Conservation (phyloP, 768 basidiomycete genomes). For the Lactarius vividus region DNA sequence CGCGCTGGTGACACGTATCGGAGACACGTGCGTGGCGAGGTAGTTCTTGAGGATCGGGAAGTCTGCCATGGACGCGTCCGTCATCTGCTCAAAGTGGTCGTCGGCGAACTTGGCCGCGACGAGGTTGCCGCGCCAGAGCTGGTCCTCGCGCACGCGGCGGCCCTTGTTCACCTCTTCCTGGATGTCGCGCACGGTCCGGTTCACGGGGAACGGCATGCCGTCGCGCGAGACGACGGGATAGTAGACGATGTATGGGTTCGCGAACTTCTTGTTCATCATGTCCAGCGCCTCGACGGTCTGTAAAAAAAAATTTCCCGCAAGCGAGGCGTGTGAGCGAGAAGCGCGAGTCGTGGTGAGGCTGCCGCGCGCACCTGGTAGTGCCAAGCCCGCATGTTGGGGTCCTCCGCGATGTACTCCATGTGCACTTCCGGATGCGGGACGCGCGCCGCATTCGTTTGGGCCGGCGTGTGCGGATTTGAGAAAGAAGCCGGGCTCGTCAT, state of each 20-base stretch:
- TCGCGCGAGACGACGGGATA: conserved; percentile 75
- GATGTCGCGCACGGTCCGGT: conserved; percentile 72
- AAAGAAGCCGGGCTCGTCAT: conserved; percentile 59
- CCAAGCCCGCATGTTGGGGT: conserved; percentile 66
- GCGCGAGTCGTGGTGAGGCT: conserved; percentile 4
- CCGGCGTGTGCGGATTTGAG: conserved; percentile 25
- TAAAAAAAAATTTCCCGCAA: background rate
- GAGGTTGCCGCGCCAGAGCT: conserved; percentile 79
- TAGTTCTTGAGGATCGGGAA: conserved; percentile 82
- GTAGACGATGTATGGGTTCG: conserved; percentile 77
- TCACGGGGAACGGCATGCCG: conserved; percentile 78
- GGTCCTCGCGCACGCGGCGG: conserved; percentile 52
- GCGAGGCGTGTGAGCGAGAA: background rate
- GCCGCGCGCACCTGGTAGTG: conserved; percentile 56
- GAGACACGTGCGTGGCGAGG: conserved; percentile 62
- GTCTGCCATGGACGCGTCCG: conserved; percentile 77
- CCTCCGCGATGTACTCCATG: conserved; percentile 84
- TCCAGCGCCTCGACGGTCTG: conserved; percentile 75
- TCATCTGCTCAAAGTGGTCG: conserved; percentile 49
- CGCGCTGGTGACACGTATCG: conserved; percentile 40
- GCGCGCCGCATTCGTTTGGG: conserved; percentile 42
- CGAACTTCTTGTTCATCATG: conserved; percentile 76
- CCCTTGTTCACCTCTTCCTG: conserved; percentile 45
- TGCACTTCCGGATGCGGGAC: conserved; percentile 82
- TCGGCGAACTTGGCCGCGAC: conserved; percentile 68